phyloP scores from a whole-genome alignment of 2,329 filamentous ascomycete genomes.

The Stemphylium lycopersici region DNA sequence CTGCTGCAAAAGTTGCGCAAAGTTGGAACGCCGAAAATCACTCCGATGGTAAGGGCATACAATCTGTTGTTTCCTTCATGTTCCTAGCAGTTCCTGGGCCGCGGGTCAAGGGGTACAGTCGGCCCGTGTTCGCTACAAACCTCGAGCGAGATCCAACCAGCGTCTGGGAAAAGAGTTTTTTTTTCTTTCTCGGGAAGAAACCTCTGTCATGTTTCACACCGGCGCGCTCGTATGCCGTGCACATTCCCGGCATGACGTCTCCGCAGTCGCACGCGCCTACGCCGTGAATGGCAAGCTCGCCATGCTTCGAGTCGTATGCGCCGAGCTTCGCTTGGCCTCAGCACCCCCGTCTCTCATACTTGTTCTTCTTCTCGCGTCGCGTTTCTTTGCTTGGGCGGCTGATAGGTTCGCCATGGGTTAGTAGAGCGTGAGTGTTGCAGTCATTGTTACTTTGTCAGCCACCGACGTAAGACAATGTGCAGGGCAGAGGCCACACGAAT shows the following conservation, averaged over 20 bases:
- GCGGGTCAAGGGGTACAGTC: background rate
- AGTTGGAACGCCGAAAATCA: conserved; percentile 1
- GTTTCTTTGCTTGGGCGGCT: background rate
- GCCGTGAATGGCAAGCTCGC: conserved; percentile 6
- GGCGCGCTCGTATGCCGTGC: background rate
- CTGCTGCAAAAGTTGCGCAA: background rate
- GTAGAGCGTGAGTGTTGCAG: background rate
- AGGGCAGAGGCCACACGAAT: conserved; percentile 13
- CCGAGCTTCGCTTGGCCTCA: conserved; percentile 19
- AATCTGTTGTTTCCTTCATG: no score
- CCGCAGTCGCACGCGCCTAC: background rate
- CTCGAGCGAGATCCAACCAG: background rate
- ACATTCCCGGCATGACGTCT: background rate
- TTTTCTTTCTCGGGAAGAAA: conserved; percentile 1
- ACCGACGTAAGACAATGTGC: conserved; percentile 29
- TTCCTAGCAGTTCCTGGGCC: conserved; percentile 6
- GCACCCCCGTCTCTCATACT: background rate
- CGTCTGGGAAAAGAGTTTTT: background rate
- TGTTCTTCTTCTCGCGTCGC: background rate
- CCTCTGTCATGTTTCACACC: background rate
- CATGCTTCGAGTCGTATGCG: conserved; percentile 5
- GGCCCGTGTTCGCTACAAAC: conserved; percentile 1
- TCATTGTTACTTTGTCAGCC: conserved; percentile 18
- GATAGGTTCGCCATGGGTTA: background rate
- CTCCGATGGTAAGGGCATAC: background rate